These are phyloP conservation scores for Chlorella sp. DNA, from an alignment of 139 green algal genomes.

Conservation along the genomic window DNA sequence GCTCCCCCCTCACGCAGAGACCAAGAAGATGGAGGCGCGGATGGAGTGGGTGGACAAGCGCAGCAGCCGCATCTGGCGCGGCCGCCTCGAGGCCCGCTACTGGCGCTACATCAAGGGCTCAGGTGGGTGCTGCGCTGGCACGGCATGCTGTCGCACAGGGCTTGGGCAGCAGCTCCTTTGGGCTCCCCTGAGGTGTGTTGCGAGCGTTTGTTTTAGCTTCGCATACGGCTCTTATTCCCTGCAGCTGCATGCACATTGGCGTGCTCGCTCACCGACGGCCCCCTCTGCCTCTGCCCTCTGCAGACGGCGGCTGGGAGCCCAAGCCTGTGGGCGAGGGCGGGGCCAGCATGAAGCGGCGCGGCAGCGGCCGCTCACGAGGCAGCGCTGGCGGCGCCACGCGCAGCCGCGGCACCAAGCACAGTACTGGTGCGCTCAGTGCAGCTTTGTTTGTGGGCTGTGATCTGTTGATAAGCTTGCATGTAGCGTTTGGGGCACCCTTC, in stretches of 20 bases:
- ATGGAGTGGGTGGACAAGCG: constrained; percentile 41
- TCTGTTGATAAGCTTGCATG: not conserved
- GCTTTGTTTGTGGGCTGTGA: not conserved
- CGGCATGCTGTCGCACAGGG: too few species aligned
- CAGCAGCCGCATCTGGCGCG: constrained; percentile 50
- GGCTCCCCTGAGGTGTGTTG: too few species aligned
- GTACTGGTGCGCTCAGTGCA: not conserved
- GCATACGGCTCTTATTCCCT: too few species aligned
- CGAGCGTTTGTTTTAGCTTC: too few species aligned
- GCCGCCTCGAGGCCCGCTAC: constrained; percentile 20
- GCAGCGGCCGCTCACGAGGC: constrained; percentile 8
- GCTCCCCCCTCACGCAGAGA: not conserved
- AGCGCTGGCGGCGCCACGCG: not conserved
- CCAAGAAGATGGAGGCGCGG: constrained; percentile 7
- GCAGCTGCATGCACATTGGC: not conserved
- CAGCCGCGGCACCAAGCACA: constrained; percentile 34
- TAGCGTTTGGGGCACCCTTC: too few species aligned
- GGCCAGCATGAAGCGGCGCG: not conserved
- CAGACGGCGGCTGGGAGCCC: constrained; percentile 34
- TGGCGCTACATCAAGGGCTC: constrained; percentile 46
- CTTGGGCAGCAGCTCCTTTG: not conserved
- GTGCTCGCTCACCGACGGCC: not conserved
- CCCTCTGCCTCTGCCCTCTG: not conserved
- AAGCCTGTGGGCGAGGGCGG: not conserved
- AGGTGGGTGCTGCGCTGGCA: not conserved